Evolutionary conservation across 148 eudicot genomes (phyloP), one percentile per base, ranked within the genome.

Genomic region (Vaccinium macrocarpon): DNA sequence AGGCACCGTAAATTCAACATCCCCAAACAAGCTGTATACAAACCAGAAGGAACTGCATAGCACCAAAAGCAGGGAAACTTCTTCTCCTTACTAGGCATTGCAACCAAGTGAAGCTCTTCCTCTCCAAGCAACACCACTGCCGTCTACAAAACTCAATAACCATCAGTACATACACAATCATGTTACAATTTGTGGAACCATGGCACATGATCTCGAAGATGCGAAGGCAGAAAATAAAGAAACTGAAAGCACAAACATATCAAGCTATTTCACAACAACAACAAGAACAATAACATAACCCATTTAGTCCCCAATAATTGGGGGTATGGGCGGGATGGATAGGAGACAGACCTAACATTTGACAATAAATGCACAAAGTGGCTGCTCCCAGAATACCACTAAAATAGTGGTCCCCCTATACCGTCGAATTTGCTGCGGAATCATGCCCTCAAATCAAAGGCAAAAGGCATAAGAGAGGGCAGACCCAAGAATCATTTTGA

Each of bases 21-120:
- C 77, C 91, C 90, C 73, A 95, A 84, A 84, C 98, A 95, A 12
- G 93, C 79, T 19, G 82, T 77, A 50, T 95, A 97, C 48, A 93
- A 79, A 38, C 93, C 91, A 42, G 72, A 59, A 11, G 94, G 92
- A 73, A 93, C 92, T 0, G 89, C 78, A 75, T 87, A 97, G 81
- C 98, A 94, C 99, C 99, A 97, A 85, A 97, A 97, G 78, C 99
- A 97, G 0, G 99, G 99, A 86, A 93, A 93, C 74, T 90, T 97
- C 91, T 97, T 95, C 88, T 89, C 92, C 87, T 91, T 97, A 64
- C 99, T 97, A 11, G 96, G 94, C 98, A 95, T 95, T 82, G 99
- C 99, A 81, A 95, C 95, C 66, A 97, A 82, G 89, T 97, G 98
- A 35, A 97, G 82, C 91, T 95, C 99, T 86, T 97, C 97, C 32